Base-by-base conservation (phyloP, 176 grass and related monocot genomes). In the Puya raimondii region DNA sequence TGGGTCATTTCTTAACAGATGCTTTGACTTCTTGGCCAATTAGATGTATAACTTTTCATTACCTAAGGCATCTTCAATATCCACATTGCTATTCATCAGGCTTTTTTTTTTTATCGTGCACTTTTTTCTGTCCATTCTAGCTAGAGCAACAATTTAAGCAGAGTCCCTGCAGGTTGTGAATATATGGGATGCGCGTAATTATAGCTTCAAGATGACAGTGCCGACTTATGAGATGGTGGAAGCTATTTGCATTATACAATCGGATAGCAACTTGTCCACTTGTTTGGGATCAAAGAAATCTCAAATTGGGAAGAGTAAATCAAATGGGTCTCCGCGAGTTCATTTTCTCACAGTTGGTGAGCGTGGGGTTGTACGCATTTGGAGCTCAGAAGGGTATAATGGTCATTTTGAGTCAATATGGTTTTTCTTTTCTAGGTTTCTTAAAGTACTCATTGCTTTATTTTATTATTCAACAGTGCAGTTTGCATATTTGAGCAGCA, bases 271-370 rank as follows among this genome's bases (percentile, higher is more conserved):
- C 17, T 61, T 97, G 3, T 81, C 75, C 61, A 47, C 92, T 80
- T 76, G 61, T 88, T 83, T 92, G 72, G 74, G 71, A 12, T 9
- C 73, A 56, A 53, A 54, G 17, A 53, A 85, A 70, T 73, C 47
- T 53, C 14, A 70, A 78, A 87, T 56, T 64, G 51, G 33, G 10
- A 83, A 87, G 69, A 83, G 63, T 70, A 79, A 76, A 54, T 2
- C 47, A 42, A 63, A 71, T 63, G 25, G 18, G 56, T 68, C 75
- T 27, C n/a, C 3, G 50, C 50, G 25, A 23, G 51, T 77, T 69
- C 83, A 90, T 85, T 92, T 90, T 88, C 63, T 97, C 72, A 97
- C 89, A 42, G 93, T 97, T 59, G 93, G 93, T 77, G 93, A 97
- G 67, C 89, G 84, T 57, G 93, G 93, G 20, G 10, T 90, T 14